Conservation (phyloP, 1,284 basidiomycete genomes). For the Leccinum angustisporum region DNA sequence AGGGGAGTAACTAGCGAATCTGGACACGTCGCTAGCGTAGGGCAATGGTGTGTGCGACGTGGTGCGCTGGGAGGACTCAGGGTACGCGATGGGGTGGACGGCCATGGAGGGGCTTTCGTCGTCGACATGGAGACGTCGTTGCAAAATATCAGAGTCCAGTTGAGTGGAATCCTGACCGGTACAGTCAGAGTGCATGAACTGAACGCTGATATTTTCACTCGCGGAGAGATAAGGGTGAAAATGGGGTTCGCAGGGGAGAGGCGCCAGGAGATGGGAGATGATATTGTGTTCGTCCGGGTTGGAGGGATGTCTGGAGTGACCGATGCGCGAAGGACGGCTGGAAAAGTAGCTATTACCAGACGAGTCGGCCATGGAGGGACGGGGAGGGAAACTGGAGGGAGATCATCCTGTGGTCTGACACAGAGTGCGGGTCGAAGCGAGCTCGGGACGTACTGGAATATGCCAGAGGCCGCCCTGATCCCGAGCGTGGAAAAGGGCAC, state of each 20-base stretch:
- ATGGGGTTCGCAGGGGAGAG: slow-evolving; percentile 17
- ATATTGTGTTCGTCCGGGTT: slow-evolving; percentile 13
- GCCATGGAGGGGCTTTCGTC: slow-evolving; percentile 3
- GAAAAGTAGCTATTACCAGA: slow-evolving; percentile 17
- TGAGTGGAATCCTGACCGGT: slow-evolving; percentile 22
- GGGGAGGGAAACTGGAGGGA: slow-evolving; percentile 9
- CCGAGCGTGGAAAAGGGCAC: slow-evolving; percentile 35
- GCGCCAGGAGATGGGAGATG: slow-evolving; percentile 20
- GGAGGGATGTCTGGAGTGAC: slow-evolving; percentile 10
- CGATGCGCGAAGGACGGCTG: slow-evolving; percentile 10
- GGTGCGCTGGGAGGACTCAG: slow-evolving; percentile 35
- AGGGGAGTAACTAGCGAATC: slow-evolving; percentile 10
- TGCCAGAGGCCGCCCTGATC: slow-evolving; percentile 13
- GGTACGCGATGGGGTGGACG: slow-evolving; percentile 21
- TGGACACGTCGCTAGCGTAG: slow-evolving; percentile 18
- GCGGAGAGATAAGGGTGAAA: slow-evolving; percentile 21
- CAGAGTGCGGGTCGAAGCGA: slow-evolving; percentile 10
- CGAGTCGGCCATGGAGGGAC: slow-evolving; percentile 24
- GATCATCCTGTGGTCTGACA: slow-evolving; percentile 25
- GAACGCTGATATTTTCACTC: slow-evolving; percentile 32
- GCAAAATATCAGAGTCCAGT: slow-evolving; percentile 33
- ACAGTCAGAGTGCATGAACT: slow-evolving; percentile 31
- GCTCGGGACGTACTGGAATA: slow-evolving; percentile 25
- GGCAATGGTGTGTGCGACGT: slow-evolving; percentile 25
- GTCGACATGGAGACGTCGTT: slow-evolving; percentile 12